Percentiles rank a stretch among this genome's conserved stretches.
Conservation (phyloP, 768 basidiomycete species). For the Boletus bicolor region DNA sequence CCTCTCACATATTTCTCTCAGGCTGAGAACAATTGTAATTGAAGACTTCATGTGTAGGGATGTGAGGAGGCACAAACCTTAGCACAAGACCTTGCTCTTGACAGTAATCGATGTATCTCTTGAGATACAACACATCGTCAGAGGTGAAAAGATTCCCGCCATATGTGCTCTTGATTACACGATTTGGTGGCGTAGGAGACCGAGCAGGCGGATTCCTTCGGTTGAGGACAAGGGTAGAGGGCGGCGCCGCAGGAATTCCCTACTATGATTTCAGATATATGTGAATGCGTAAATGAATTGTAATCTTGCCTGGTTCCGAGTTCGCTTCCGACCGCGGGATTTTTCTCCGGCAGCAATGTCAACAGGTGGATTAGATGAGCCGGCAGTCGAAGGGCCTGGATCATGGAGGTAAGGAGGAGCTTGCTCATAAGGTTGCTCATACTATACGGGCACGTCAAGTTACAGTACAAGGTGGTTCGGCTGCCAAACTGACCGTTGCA, state of each 20-base stretch:
- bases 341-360: conserved; percentile 38
- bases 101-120: conserved; percentile 88
- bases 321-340: conserved; percentile 66
- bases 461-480: not conserved
- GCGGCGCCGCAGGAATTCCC: conserved; percentile 63
- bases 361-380: conserved; percentile 34
- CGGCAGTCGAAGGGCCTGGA: conserved; percentile 43
- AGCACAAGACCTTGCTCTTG: conserved; percentile 83
- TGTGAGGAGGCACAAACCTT: conserved; percentile 44
- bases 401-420: conserved; percentile 56
- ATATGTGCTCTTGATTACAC: conserved; percentile 85
- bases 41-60: conserved; percentile 26
- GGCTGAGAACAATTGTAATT: conserved; percentile 13
- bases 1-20: conserved; percentile 85
- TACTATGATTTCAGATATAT: conserved; percentile 23
- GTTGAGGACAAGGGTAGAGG: conserved; percentile 64
- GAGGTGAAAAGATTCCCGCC: conserved; percentile 85
- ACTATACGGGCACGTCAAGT: conserved; percentile 34
- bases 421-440: conserved; percentile 57
- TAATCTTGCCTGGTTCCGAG: conserved; percentile 49
- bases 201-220: conserved; percentile 64
- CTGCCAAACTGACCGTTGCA: conserved; percentile 38
- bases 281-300: not conserved
- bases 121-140: conserved; percentile 79
- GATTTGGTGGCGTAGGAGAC: conserved; percentile 79